Evolutionary conservation across 306 rosid species (phyloP), one percentile per base, ranked within the genome.

Genomic region (Sicyos baderoa): DNA sequence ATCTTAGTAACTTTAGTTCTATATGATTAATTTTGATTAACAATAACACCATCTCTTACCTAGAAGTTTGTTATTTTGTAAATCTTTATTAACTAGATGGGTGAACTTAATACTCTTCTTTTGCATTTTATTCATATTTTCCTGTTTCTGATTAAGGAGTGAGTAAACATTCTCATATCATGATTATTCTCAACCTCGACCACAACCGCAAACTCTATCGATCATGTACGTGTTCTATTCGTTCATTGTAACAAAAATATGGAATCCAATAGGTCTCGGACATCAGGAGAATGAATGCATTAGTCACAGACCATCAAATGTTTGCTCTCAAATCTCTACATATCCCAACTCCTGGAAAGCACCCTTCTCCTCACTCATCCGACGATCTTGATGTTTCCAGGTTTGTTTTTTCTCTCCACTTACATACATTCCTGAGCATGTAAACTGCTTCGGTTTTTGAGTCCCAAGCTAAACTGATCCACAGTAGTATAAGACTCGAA

Each of bases 261-360:
- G 50, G 3, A 25, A 22, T 14, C 73, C 70, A 77, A 45, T 56
- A 91, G 97, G 96, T 89, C 75, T 76, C 85, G 0, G 96, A 91
- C 54, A 76, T 91, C 5, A 91, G 75, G 85, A 88, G 75, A 84
- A 82, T 91, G 88, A 91, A 91, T 74, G 82, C 84, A 54, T 88
- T 91, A 42, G 90, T 91, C 61, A 86, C 97, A 12, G 97, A 91
- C 70, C 90, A 73, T 76, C 97, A 91, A 75, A 89, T 91, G 87
- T 91, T 91, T 84, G 97, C 87, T 7, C 96, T 91, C n/a, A 82
- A 85, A 75, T 77, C 84, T 72, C 83, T 91, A 74, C 88, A 84
- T 42, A 91, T 91, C 78, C 97, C 95, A 16, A 76, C 89, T 50
- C 97, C 96, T 25, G 96, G 97, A 74, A 89, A 85, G 79, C 96